Evolutionary conservation across 345 rosid genomes (phyloP).

Genomic region (Trapa bicornis): DNA sequence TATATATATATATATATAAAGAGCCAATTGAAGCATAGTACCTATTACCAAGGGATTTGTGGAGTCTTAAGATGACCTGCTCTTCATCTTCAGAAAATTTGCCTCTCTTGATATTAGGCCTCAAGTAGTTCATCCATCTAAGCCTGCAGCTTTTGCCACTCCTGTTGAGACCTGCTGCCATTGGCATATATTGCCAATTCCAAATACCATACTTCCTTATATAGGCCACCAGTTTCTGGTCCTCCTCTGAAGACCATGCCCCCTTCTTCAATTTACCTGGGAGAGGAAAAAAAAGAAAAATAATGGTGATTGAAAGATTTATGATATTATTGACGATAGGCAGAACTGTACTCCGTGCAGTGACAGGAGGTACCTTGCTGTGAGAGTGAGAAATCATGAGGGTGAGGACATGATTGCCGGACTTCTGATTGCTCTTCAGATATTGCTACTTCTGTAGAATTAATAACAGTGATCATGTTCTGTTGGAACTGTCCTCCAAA

Average conservation of each 20-base stretch:
- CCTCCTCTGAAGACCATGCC: slow-evolving; percentile 11
- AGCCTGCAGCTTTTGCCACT: slow-evolving; percentile 3
- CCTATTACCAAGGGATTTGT: background rate
- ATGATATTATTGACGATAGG: background rate
- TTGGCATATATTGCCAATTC: slow-evolving; percentile 13
- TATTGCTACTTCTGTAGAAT: background rate
- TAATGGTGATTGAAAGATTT: background rate
- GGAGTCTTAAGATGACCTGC: background rate
- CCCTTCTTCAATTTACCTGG: slow-evolving; percentile 7
- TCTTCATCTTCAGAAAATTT: background rate
- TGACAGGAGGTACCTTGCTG: background rate
- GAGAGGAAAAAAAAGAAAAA: background rate
- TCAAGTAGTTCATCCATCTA: slow-evolving; percentile 3
- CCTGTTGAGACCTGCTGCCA: slow-evolving; percentile 10
- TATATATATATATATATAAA: background rate
- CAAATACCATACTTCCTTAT: slow-evolving; percentile 8
- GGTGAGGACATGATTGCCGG: background rate
- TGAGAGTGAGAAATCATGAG: background rate
- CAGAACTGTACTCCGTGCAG: background rate
- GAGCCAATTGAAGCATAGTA: background rate
- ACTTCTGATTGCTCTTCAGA: background rate
- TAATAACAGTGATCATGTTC: background rate
- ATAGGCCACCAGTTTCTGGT: slow-evolving; percentile 10
- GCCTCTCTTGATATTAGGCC: slow-evolving; percentile 1
- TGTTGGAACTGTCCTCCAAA: background rate